Evolutionary conservation across 345 rosid genomes (phyloP).

Genomic region (Hibiscus mutabilis): DNA sequence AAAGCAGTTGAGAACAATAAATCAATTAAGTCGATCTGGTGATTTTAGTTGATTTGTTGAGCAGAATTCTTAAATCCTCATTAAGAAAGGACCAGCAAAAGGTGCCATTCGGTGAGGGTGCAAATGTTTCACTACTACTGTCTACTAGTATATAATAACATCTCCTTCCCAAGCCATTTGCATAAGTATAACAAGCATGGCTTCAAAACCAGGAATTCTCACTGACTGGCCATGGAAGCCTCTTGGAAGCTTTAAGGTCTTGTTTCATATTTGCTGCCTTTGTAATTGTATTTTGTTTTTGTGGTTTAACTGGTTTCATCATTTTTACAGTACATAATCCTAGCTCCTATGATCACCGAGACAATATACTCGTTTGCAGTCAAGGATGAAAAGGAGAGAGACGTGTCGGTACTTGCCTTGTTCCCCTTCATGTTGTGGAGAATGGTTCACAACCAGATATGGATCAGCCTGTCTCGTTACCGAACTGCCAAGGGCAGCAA

Average conservation of each 20-base stretch:
- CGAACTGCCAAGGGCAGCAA: slow-evolving; percentile 50
- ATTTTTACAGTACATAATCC: slow-evolving; percentile 33
- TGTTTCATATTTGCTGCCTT: not conserved
- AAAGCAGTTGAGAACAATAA: not conserved
- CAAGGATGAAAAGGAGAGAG: slow-evolving; percentile 29
- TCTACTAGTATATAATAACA: not conserved
- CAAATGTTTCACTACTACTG: not conserved
- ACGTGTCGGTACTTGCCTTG: slow-evolving; percentile 26
- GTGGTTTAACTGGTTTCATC: not conserved
- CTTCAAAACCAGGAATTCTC: slow-evolving; percentile 51
- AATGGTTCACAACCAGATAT: slow-evolving; percentile 57
- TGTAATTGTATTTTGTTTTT: not conserved
- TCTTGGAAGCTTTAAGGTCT: slow-evolving; percentile 51
- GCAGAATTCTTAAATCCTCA: not conserved
- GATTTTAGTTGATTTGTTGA: not conserved
- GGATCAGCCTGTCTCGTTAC: slow-evolving; percentile 60
- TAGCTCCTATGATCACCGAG: slow-evolving; percentile 38
- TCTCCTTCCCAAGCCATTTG: not conserved
- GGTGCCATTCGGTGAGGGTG: not conserved
- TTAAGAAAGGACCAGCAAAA: not conserved
- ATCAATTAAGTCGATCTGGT: not conserved
- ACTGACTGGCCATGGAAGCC: slow-evolving; percentile 57
- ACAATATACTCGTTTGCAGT: slow-evolving; percentile 26
- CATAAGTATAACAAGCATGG: slow-evolving; percentile 22
- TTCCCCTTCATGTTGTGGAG: slow-evolving; percentile 44